Evolutionary conservation across 2,329 filamentous ascomycete species (phyloP).

Genomic region (Zymoseptoria tritici): DNA sequence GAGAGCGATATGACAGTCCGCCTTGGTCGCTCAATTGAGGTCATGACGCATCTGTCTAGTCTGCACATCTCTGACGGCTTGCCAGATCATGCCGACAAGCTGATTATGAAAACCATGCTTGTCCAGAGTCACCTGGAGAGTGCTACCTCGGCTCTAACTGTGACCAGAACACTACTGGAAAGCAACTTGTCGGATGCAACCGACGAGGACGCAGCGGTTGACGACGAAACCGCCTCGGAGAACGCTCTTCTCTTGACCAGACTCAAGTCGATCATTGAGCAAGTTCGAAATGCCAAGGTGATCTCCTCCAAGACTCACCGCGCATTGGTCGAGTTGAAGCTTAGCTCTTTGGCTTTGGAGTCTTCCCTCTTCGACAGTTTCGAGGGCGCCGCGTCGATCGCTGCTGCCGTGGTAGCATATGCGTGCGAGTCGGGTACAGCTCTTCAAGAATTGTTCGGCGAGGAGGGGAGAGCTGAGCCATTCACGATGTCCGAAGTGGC

Average conservation of each 20-base stretch:
- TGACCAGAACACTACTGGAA: slow-evolving; percentile 60
- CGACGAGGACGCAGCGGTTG: slow-evolving; percentile 49
- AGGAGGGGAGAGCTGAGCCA: slow-evolving; percentile 63
- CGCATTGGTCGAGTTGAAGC: slow-evolving; percentile 68
- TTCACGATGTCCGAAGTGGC: slow-evolving; percentile 62
- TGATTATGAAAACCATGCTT: slow-evolving; percentile 67
- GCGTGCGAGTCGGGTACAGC: slow-evolving; percentile 60
- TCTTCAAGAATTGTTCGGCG: slow-evolving; percentile 58
- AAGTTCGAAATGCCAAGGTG: slow-evolving; percentile 77
- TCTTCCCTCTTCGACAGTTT: slow-evolving; percentile 62
- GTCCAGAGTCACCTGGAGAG: slow-evolving; percentile 79
- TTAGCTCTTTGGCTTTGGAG: slow-evolving; percentile 64
- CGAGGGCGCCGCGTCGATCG: slow-evolving; percentile 58
- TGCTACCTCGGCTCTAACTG: slow-evolving; percentile 59
- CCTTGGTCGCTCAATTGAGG: slow-evolving; percentile 70
- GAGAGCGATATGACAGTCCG: slow-evolving; percentile 75
- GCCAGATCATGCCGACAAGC: slow-evolving; percentile 67
- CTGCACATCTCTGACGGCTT: slow-evolving; percentile 65
- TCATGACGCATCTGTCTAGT: slow-evolving; percentile 79
- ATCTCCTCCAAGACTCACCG: slow-evolving; percentile 70
- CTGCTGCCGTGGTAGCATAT: slow-evolving; percentile 58
- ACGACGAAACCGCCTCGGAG: slow-evolving; percentile 47
- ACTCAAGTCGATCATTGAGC: slow-evolving; percentile 62
- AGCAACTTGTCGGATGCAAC: slow-evolving; percentile 48
- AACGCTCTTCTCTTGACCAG: slow-evolving; percentile 58